Evolutionary conservation across 345 rosid species (phyloP), one percentile per base, ranked within the genome.

Genomic region (Noccaea caerulescens): DNA sequence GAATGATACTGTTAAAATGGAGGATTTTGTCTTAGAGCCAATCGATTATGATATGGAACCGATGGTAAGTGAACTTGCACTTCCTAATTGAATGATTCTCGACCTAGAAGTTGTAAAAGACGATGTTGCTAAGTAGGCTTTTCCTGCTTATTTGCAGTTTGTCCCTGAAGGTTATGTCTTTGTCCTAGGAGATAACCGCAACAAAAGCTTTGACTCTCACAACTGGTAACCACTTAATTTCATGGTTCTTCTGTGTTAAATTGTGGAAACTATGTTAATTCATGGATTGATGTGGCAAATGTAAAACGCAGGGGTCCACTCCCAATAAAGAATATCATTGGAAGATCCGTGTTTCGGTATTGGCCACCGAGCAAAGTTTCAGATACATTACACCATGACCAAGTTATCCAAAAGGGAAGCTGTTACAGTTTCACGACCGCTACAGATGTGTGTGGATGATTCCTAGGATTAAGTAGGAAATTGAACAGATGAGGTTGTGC

Each of bases 181-280:
- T 64, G 98, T 93, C 50, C 63, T 93, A 88, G 97, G 98, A 63
- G 98, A 93, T 82, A 93, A 93, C 62, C 93, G 97, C 10, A 93
- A 93, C 66, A 85, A 88, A 79, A 93, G 98, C 73, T 85, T 83
- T 42, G 98, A 93, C 79, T 93, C 98, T 52, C 97, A 87, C 75
- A 67, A 84, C 81, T 93, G 98, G 98, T 93, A 84, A 80, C 49
- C 51, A 55, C 59, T 38, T n/a, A 49, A 5, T 23, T 54, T 46
- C 14, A 36, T 50, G 65, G 45, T 34, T 65, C 44, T 59, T 67
- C 3, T 52, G 33, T 59, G 20, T 20, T 51, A 13, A 23, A 41
- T 9, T 67, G 23, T 49, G 61, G 46, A n/a, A 52, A 36, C 25
- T 43, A 3, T 52, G 58, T 37, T 68, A 44, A 69, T 36, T 55